Percentiles rank a stretch among this genome's conserved stretches.
Conservation (phyloP, 2,329 filamentous ascomycete genomes). For the Colletotrichum sublineola region DNA sequence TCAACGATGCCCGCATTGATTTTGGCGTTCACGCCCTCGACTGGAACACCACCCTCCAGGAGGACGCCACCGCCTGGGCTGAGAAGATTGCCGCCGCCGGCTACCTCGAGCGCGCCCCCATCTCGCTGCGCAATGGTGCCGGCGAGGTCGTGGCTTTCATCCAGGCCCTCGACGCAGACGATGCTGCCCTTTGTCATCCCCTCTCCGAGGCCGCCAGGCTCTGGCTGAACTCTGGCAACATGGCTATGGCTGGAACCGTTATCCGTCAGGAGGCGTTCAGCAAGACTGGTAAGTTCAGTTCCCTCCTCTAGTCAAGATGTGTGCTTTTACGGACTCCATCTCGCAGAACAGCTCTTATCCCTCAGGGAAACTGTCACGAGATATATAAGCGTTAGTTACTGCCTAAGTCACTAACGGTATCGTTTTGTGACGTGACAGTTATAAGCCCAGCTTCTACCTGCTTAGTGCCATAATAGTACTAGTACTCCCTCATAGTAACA, state of each 20-base stretch:
- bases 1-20: background rate
- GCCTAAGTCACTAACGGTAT: no score
- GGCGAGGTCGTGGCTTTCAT: constrained; percentile 21
- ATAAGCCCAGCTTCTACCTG: no score
- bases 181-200: background rate
- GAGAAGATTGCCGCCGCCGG: background rate
- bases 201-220: constrained; percentile 1
- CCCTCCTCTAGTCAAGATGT: no score
- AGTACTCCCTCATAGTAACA: no score
- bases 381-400: no score
- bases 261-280: background rate
- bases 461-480: no score
- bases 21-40: background rate
- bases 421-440: no score
- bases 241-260: background rate
- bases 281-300: background rate
- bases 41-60: constrained; percentile 7
- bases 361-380: no score
- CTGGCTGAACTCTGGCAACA: constrained; percentile 7
- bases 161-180: background rate
- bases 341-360: constrained; percentile 23
- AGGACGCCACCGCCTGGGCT: constrained; percentile 10
- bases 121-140: constrained; percentile 18
- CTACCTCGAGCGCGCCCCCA: constrained; percentile 15
- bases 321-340: background rate